These are phyloP conservation scores for Batrachochytrium dendrobatidis DNA, from an alignment of 371 early-diverging fungal species.

Conservation along the genomic window DNA sequence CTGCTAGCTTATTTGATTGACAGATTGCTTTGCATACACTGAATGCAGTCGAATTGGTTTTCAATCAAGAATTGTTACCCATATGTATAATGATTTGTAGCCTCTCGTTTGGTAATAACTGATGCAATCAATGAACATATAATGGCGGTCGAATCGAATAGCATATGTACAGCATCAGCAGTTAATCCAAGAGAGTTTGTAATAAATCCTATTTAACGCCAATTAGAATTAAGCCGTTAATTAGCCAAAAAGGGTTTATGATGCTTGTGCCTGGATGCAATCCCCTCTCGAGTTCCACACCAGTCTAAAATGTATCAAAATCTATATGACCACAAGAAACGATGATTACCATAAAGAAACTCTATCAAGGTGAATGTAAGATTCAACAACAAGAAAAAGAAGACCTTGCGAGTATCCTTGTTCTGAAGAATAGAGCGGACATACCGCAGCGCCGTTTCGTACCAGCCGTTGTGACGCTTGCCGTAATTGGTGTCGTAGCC, in stretches of 20 bases:
- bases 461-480: not conserved
- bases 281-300: no score
- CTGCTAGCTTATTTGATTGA: no score
- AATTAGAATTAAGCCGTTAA: no score
- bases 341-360: slow-evolving; percentile 66
- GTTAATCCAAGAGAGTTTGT: slow-evolving; percentile 89
- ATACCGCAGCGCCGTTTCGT: slow-evolving; percentile 19
- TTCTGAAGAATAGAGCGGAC: slow-evolving; percentile 28
- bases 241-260: no score
- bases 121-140: slow-evolving; percentile 79
- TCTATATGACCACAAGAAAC: no score
- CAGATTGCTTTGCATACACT: no score
- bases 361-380: slow-evolving; percentile 91
- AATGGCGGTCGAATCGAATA: slow-evolving; percentile 91
- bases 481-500: not conserved
- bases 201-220: slow-evolving; percentile 37
- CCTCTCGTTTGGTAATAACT: slow-evolving; percentile 86
- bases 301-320: no score
- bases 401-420: slow-evolving; percentile 68
- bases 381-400: slow-evolving; percentile 85
- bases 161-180: slow-evolving; percentile 96
- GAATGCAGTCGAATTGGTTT: no score
- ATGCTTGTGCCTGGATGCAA: no score
- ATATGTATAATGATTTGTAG: slow-evolving; percentile 67
- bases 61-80: slow-evolving; percentile 46